Base-by-base conservation (phyloP, 768 basidiomycete genomes). In the Tephrocybe sp. region DNA sequence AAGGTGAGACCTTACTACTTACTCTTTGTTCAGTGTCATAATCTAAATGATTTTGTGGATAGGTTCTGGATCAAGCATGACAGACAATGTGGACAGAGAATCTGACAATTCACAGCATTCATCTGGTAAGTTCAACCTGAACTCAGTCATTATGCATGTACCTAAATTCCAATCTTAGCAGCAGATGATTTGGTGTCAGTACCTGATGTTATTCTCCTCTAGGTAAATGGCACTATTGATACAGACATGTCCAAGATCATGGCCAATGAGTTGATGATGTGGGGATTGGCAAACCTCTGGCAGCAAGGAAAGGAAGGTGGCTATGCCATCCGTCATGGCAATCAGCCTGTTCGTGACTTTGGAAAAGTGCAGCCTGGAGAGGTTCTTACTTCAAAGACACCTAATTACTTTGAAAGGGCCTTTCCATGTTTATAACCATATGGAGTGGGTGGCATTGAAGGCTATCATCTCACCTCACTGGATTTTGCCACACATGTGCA, bases 401-500 rank as follows among this genome's bases (percentile, higher is more conserved):
- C 39, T 9, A 60, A 58, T 27, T 36, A 28, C 21, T 55, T 52
- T 1, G 26, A 47, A 21, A 24, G 27, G 5, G 45, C 56, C 0
- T 60, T 53, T 40, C 56, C 59, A 15, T 22, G 15, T 11, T 24
- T 60, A 7, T 60, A 28, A n/a, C 56, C 56, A 19, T 38, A 49
- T n/a, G 59, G 57, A 28, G 30, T 11, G 0, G 43, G 46, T 16
- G 38, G 55, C 3, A 21, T 31, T 7, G 32, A 30, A 15, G n/a
- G 18, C 8, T 28, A 63, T 8, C 15, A 24, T 8, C 55, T 53
- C 9, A 25, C 18, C 1, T 2, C 13, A 1, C 53, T 59, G 5
- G 64, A 64, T 24, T 49, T 61, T 0, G 47, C 46, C 9, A 63
- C 60, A 57, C 27, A 49, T 1, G 40, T 71, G 1, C 39, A 38